Evolutionary conservation across 2,329 filamentous ascomycete genomes (phyloP).

Genomic region (Xylaria hypoxylon): DNA sequence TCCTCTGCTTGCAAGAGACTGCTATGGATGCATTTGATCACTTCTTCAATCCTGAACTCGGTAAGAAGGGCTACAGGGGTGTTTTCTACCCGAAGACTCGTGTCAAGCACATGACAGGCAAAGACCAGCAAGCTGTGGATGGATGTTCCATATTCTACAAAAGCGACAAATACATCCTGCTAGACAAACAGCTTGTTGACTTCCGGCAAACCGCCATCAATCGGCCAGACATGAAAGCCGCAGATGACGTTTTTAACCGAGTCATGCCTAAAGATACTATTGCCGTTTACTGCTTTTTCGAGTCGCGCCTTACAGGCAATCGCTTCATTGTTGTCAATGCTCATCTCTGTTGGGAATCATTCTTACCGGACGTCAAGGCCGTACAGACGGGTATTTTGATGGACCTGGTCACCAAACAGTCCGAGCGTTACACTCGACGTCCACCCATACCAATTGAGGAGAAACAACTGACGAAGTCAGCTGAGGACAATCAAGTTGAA

Average conservation of each 20-base stretch:
- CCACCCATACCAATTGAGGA: slow-evolving; percentile 77
- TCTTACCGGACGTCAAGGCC: slow-evolving; percentile 91
- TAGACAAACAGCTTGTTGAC: slow-evolving; percentile 95
- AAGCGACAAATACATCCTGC: slow-evolving; percentile 89
- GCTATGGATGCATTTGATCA: slow-evolving; percentile 92
- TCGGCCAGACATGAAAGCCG: slow-evolving; percentile 94
- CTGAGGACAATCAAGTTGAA: slow-evolving; percentile 63
- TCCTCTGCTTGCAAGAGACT: slow-evolving; percentile 93
- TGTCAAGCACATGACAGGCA: slow-evolving; percentile 90
- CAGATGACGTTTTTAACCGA: slow-evolving; percentile 97
- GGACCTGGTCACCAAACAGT: slow-evolving; percentile 88
- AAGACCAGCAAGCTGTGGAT: slow-evolving; percentile 89
- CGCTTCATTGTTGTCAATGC: slow-evolving; percentile 93
- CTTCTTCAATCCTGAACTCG: slow-evolving; percentile 87
- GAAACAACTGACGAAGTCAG: slow-evolving; percentile 71
- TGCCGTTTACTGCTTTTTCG: slow-evolving; percentile 89
- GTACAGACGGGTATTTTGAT: slow-evolving; percentile 96
- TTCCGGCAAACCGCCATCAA: slow-evolving; percentile 94
- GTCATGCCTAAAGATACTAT: slow-evolving; percentile 99
- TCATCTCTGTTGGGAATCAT: slow-evolving; percentile 95
- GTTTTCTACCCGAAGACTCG: slow-evolving; percentile 92
- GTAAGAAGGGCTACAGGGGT: slow-evolving; percentile 90
- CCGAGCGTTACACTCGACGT: slow-evolving; percentile 85
- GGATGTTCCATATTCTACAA: slow-evolving; percentile 98
- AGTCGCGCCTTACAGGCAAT: slow-evolving; percentile 90